phyloP scores from a whole-genome alignment of 2,329 filamentous ascomycete genomes.

The Aspergillus costaricaensis region DNA sequence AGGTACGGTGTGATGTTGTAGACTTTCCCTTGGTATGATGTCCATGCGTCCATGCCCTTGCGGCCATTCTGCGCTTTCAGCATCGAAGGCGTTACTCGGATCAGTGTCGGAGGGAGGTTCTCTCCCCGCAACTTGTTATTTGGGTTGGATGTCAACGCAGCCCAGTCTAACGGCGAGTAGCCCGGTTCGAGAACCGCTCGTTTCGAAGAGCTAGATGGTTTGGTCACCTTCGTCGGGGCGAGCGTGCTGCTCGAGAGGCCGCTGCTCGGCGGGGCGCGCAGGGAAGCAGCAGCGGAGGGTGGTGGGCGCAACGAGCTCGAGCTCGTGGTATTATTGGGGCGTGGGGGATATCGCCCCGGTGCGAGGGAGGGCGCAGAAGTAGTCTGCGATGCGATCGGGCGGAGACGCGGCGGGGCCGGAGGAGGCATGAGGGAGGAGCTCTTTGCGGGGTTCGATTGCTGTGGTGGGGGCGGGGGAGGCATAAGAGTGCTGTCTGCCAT shows the following conservation, averaged over 20 bases:
- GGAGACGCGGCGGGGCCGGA: conserved; percentile 34
- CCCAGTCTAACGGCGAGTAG: conserved; percentile 96
- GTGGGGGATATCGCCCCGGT: conserved; percentile 30
- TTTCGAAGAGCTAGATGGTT: conserved; percentile 47
- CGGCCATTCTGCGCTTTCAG: conserved; percentile 78
- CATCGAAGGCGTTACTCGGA: conserved; percentile 78
- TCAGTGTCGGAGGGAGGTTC: conserved; percentile 54
- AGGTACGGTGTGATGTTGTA: conserved; percentile 93
- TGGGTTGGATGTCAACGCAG: conserved; percentile 67
- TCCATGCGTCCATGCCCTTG: conserved; percentile 87
- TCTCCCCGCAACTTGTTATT: conserved; percentile 66
- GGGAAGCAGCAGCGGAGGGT: conserved; percentile 46
- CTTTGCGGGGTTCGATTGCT: not conserved
- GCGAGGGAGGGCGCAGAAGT: conserved; percentile 15
- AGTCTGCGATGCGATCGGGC: conserved; percentile 26
- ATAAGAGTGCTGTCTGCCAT: conserved; percentile 10
- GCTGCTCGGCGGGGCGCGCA: conserved; percentile 46
- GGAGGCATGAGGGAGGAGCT: conserved; percentile 37
- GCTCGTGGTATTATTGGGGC: conserved; percentile 22
- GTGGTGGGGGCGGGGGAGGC: conserved; percentile 14
- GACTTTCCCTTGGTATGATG: conserved; percentile 81
- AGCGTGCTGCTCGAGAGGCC: conserved; percentile 46
- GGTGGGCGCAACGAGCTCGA: conserved; percentile 42
- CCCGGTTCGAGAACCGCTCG: conserved; percentile 71
- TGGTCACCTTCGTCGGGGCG: conserved; percentile 44